These are phyloP conservation scores for Lactifluus volemus DNA, from an alignment of 768 basidiomycete genomes.

Conservation along the genomic window DNA sequence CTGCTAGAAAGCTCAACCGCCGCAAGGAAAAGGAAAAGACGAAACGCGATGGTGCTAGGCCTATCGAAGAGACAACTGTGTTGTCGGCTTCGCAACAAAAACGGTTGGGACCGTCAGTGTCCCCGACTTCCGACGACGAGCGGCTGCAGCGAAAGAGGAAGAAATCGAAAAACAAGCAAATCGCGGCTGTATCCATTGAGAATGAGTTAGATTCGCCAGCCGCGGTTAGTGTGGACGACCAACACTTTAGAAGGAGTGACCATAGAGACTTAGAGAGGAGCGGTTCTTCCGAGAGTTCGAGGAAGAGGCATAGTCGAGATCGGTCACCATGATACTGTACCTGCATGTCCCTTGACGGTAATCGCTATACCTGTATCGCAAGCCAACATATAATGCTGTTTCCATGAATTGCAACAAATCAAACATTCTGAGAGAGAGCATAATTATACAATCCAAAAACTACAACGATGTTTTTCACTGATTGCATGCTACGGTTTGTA, in stretches of 20 bases:
- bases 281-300: not conserved
- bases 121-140: not conserved
- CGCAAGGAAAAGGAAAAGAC: slow-evolving; percentile 7
- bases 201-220: not conserved
- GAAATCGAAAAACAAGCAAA: slow-evolving; percentile 17
- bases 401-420: slow-evolving; percentile 3
- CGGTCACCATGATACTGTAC: not conserved
- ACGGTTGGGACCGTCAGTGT: not conserved
- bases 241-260: not conserved
- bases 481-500: slow-evolving; percentile 10
- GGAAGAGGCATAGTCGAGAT: slow-evolving; percentile 10
- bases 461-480: slow-evolving; percentile 11
- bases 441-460: slow-evolving; percentile 20
- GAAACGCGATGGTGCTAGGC: not conserved
- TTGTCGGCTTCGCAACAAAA: not conserved
- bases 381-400: not conserved
- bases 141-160: not conserved
- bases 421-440: slow-evolving; percentile 3
- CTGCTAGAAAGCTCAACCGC: slow-evolving; percentile 10
- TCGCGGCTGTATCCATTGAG: not conserved
- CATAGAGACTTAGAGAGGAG: not conserved
- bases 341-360: not conserved
- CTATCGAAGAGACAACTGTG: not conserved
- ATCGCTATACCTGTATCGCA: not conserved
- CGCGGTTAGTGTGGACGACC: not conserved